A percentile compares a stretch with the other conserved stretches of the same genome.
These are phyloP conservation scores for Xanthoceras sorbifolium DNA, from an alignment of 345 rosid species.

Conservation along the genomic window DNA sequence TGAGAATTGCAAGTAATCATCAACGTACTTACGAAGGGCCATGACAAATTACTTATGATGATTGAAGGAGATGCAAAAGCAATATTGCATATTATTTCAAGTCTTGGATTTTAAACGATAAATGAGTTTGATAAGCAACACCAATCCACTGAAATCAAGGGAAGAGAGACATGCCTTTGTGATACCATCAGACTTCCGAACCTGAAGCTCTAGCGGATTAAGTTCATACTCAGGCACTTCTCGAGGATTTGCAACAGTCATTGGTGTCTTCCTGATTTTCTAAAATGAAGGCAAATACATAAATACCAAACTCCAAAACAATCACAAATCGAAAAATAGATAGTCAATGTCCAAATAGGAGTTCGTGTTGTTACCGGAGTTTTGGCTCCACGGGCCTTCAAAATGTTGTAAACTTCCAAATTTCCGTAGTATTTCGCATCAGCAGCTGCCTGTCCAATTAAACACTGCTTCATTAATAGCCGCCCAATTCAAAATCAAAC, in stretches of 20 bases:
- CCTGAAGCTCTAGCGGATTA: constrained; percentile 87
- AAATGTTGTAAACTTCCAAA: constrained; percentile 67
- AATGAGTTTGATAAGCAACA: constrained; percentile 8
- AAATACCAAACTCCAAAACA: constrained; percentile 14
- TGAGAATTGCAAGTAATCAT: neutral
- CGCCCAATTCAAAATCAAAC: neutral
- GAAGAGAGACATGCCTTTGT: constrained; percentile 55
- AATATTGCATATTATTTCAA: neutral
- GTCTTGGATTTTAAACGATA: neutral
- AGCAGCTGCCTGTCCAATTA: constrained; percentile 69
- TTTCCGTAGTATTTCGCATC: constrained; percentile 94
- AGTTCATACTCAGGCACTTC: constrained; percentile 98
- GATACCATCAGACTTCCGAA: constrained; percentile 82
- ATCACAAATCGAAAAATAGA: neutral
- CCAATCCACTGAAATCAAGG: constrained; percentile 9
- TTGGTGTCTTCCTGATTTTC: constrained; percentile 96
- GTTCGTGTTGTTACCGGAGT: constrained; percentile 52
- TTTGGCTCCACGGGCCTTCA: constrained; percentile 94
- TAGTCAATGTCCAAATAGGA: neutral
- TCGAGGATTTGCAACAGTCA: constrained; percentile 85
- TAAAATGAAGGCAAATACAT: constrained; percentile 31
- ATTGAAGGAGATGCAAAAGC: neutral
- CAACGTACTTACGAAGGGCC: neutral
- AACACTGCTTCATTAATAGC: neutral
- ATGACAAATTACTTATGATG: neutral